Evolutionary conservation across 768 basidiomycete genomes (phyloP).

Genomic region (Mycena pura): DNA sequence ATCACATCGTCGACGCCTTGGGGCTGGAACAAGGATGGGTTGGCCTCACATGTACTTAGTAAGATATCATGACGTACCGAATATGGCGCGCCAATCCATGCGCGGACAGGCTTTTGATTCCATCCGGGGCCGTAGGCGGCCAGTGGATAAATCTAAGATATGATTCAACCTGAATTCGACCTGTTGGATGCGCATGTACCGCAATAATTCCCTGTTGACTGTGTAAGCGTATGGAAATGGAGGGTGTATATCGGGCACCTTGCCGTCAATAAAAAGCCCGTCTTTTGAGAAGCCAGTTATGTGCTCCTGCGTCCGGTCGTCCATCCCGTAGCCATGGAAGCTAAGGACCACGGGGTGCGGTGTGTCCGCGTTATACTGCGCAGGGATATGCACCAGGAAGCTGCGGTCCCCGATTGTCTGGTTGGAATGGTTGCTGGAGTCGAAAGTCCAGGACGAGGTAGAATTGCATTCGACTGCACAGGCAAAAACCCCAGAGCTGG

Average conservation of each 20-base stretch:
- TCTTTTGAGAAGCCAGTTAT: slow-evolving; percentile 21
- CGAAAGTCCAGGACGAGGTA: slow-evolving; percentile 20
- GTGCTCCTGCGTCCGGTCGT: slow-evolving; percentile 14
- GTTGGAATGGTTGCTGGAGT: slow-evolving; percentile 20
- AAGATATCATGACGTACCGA: background rate
- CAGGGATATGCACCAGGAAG: slow-evolving; percentile 28
- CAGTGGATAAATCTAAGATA: slow-evolving; percentile 22
- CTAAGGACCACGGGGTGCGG: slow-evolving; percentile 23
- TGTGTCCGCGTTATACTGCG: slow-evolving; percentile 11
- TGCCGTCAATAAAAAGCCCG: slow-evolving; percentile 11
- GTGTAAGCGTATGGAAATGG: background rate
- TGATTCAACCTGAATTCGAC: background rate
- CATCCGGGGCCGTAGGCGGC: slow-evolving; percentile 24
- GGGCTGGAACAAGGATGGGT: background rate
- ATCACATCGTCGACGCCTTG: slow-evolving; percentile 25
- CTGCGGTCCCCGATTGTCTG: slow-evolving; percentile 20
- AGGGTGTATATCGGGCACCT: background rate
- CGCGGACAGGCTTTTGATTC: background rate
- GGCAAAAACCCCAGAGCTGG: background rate
- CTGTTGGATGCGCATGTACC: background rate
- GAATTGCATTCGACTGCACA: slow-evolving; percentile 4
- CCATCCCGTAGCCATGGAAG: slow-evolving; percentile 22
- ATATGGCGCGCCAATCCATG: slow-evolving; percentile 29
- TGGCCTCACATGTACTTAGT: background rate
- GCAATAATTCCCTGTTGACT: slow-evolving; percentile 20